Percentiles rank a stretch among this genome's conserved stretches.
phyloP scores from a whole-genome alignment of 1,139 yeast genomes.

The Taiozyma sp. region DNA sequence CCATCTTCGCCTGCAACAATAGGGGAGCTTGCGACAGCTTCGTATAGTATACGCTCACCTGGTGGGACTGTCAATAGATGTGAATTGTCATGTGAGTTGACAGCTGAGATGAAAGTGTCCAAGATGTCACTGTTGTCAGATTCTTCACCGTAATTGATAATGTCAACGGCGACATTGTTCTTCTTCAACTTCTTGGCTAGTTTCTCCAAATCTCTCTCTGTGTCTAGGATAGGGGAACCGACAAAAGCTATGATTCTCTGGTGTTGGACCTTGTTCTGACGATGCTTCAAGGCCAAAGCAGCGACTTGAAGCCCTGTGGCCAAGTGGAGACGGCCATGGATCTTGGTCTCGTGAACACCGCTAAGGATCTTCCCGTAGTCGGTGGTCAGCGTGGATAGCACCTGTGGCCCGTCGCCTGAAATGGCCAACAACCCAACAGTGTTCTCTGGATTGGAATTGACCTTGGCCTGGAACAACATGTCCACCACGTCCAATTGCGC shows the following conservation, averaged over 20 bases:
- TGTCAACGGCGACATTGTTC: constrained; percentile 86
- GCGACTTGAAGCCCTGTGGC: constrained; percentile 92
- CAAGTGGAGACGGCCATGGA: constrained; percentile 67
- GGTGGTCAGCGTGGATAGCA: constrained; percentile 79
- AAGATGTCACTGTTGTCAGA: constrained; percentile 70
- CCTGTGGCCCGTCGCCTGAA: constrained; percentile 85
- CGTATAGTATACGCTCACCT: constrained; percentile 77
- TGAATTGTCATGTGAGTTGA: constrained; percentile 74
- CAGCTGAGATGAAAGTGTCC: constrained; percentile 75
- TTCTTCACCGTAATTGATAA: constrained; percentile 91
- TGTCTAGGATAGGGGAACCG: constrained; percentile 78
- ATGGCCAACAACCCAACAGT: constrained; percentile 88
- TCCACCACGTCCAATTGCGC: constrained; percentile 95
- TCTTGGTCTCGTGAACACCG: constrained; percentile 82
- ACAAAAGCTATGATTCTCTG: constrained; percentile 90
- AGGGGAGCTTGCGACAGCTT: constrained; percentile 66
- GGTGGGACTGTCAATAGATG: constrained; percentile 88
- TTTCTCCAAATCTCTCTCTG: constrained; percentile 69
- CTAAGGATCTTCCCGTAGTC: constrained; percentile 85
- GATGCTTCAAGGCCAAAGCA: constrained; percentile 93
- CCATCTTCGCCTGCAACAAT: constrained; percentile 55
- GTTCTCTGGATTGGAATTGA: constrained; percentile 87
- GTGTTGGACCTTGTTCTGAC: constrained; percentile 89
- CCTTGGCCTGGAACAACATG: constrained; percentile 79
- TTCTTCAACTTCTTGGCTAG: constrained; percentile 93